Evolutionary conservation across 257 asterid species (phyloP).

Genomic region (Solanum pimpinellifolium): DNA sequence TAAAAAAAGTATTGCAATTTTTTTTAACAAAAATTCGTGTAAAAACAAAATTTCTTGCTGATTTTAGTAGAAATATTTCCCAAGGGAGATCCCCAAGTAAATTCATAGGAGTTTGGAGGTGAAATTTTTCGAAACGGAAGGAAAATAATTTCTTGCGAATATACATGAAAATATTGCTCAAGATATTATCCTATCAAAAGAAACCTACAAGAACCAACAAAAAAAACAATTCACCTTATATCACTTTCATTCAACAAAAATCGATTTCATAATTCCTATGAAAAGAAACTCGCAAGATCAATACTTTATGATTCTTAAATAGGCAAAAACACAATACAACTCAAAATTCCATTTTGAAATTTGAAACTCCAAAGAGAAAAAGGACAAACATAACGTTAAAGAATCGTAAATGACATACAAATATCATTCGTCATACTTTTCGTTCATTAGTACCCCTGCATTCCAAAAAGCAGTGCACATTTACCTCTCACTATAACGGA

Average conservation of each 20-base stretch:
- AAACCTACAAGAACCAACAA: neutral
- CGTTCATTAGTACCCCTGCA: too few species aligned
- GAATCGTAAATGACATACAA: too few species aligned
- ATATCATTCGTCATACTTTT: too few species aligned
- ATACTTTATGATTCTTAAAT: neutral
- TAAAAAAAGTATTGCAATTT: neutral
- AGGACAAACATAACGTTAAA: too few species aligned
- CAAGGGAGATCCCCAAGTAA: neutral
- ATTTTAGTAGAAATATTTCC: neutral
- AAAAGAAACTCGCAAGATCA: neutral
- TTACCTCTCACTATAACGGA: too few species aligned
- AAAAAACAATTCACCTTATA: too few species aligned
- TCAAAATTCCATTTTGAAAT: neutral
- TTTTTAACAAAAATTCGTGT: too few species aligned
- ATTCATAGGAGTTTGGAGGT: neutral
- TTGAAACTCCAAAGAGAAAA: too few species aligned
- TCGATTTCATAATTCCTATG: neutral
- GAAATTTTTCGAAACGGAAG: neutral
- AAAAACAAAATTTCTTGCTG: neutral
- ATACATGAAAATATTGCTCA: neutral
- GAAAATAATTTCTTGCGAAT: neutral
- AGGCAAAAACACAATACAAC: neutral
- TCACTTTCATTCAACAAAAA: neutral
- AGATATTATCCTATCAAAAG: neutral
- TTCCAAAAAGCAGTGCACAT: too few species aligned